Percentiles rank a stretch among this genome's conserved stretches.
Conservation (phyloP, 345 rosid genomes). For the Lepidium sativum region DNA sequence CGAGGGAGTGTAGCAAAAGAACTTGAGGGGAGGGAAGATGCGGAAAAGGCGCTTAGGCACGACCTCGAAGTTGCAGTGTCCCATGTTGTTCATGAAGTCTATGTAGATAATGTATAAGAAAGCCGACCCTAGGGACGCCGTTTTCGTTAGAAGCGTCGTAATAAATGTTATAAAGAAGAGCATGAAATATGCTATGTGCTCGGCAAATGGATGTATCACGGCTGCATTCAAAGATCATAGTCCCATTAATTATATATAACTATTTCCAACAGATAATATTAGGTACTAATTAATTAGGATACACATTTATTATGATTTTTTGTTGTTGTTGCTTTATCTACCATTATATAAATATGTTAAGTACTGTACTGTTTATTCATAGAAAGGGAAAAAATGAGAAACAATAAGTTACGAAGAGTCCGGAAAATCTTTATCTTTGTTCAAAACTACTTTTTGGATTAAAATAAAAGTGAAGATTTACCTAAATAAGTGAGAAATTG, state of each 20-base stretch:
- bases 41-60: slow-evolving; percentile 25
- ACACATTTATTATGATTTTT: too few species aligned
- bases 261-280: neutral
- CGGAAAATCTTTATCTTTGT: too few species aligned
- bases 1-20: slow-evolving; percentile 29
- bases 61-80: slow-evolving; percentile 32
- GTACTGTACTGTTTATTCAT: too few species aligned
- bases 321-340: too few species aligned
- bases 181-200: slow-evolving; percentile 41
- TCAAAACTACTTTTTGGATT: too few species aligned
- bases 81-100: slow-evolving; percentile 36
- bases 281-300: neutral
- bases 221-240: slow-evolving; percentile 31
- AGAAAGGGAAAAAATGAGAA: too few species aligned
- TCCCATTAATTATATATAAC: neutral
- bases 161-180: slow-evolving; percentile 40
- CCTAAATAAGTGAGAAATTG: too few species aligned
- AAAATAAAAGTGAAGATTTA: too few species aligned
- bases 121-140: slow-evolving; percentile 22
- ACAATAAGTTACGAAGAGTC: too few species aligned
- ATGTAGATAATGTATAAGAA: slow-evolving; percentile 37
- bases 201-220: slow-evolving; percentile 59
- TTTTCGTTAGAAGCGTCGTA: slow-evolving; percentile 22
- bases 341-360: too few species aligned
- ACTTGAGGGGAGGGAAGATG: slow-evolving; percentile 28